Percentiles rank a stretch among this genome's conserved stretches.
These are phyloP conservation scores for Helotiales sp. DNA, from an alignment of 2,329 filamentous ascomycete genomes.

Conservation along the genomic window DNA sequence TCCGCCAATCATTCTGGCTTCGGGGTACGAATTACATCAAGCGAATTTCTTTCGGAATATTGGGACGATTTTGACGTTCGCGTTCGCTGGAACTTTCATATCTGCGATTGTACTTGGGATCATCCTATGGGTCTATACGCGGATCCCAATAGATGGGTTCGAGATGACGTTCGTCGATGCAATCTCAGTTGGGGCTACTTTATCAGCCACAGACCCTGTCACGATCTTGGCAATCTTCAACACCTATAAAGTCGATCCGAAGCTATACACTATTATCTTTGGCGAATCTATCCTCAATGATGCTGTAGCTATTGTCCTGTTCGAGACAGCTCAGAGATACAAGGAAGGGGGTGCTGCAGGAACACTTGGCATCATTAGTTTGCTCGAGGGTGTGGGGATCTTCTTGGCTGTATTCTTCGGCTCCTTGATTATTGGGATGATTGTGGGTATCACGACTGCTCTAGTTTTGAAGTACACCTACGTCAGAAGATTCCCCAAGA, in stretches of 20 bases:
- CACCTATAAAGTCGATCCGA: conserved; percentile 97
- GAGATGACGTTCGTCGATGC: conserved; percentile 92
- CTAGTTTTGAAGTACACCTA: conserved; percentile 93
- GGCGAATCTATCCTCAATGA: conserved; percentile 98
- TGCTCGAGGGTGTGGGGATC: conserved; percentile 89
- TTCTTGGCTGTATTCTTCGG: conserved; percentile 97
- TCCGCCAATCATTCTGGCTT: conserved; percentile 96
- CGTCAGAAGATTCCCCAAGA: conserved; percentile 89
- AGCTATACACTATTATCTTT: conserved; percentile 98
- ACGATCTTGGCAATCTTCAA: conserved; percentile 99
- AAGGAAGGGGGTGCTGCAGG: conserved; percentile 70
- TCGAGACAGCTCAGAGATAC: conserved; percentile 95
- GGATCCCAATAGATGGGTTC: conserved; percentile 81
- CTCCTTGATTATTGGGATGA: conserved; percentile 83
- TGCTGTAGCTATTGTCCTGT: conserved; percentile 96
- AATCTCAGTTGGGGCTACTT: conserved; percentile 91
- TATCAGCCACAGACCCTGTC: conserved; percentile 95
- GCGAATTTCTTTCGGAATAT: conserved; percentile 99
- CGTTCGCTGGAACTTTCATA: conserved; percentile 94
- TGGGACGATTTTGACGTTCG: conserved; percentile 94
- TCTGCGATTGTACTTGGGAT: conserved; percentile 92
- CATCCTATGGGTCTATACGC: conserved; percentile 86
- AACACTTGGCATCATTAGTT: conserved; percentile 73
- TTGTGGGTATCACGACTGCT: conserved; percentile 84
- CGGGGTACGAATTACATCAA: conserved; percentile 96